Evolutionary conservation across 202 grass and related monocot genomes (phyloP).

Genomic region (Carex arenaria): DNA sequence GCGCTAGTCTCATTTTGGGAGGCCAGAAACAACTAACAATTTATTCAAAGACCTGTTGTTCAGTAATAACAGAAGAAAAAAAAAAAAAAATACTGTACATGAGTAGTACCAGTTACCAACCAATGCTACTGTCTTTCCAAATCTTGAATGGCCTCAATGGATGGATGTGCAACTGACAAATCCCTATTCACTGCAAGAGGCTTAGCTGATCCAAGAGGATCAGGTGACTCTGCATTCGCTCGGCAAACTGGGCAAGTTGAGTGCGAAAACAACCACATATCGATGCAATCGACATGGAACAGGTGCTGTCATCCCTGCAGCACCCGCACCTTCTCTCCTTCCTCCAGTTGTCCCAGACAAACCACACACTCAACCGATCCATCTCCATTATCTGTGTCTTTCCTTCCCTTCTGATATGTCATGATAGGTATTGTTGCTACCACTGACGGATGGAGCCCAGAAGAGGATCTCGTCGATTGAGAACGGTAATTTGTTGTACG

Average conservation of each 20-base stretch:
- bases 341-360: conserved; percentile 55
- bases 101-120: neutral
- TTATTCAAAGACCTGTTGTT: neutral
- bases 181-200: neutral
- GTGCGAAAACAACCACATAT: conserved; percentile 51
- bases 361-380: conserved; percentile 30
- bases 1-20: neutral
- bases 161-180: neutral
- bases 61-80: neutral
- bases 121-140: conserved; percentile 19
- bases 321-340: conserved; percentile 50
- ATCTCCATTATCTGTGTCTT: neutral
- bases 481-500: neutral
- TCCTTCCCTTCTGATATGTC: conserved; percentile 14
- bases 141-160: neutral
- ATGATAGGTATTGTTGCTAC: conserved; percentile 43
- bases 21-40: neutral
- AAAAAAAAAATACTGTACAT: conserved; percentile 9
- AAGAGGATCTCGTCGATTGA: neutral
- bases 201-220: neutral
- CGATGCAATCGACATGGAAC: conserved; percentile 74
- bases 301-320: conserved; percentile 53
- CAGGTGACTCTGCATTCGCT: conserved; percentile 25
- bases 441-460: conserved; percentile 32
- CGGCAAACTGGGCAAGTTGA: conserved; percentile 63